Conservation (phyloP, 2,329 filamentous ascomycete genomes). For the Venturia oleaginea region DNA sequence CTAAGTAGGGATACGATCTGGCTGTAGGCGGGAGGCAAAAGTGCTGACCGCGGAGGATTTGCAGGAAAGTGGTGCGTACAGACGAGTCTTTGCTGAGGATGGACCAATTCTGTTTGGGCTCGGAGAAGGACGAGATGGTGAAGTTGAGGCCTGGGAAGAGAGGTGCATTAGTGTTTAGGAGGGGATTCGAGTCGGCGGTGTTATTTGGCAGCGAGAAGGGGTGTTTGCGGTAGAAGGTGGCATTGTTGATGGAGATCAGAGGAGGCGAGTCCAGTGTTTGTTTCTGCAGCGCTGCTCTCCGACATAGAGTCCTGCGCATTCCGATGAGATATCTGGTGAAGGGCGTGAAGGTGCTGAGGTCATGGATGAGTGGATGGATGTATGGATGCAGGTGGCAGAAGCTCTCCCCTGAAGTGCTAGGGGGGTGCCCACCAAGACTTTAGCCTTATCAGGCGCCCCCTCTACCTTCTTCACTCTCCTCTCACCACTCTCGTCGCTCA, state of each 20-base stretch:
- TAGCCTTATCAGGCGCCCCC: not conserved
- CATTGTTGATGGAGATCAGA: constrained; percentile 60
- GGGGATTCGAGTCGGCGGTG: constrained; percentile 28
- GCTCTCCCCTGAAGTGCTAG: not conserved
- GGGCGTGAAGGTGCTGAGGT: not conserved
- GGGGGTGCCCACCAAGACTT: not conserved
- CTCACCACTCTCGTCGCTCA: not conserved
- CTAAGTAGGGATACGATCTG: constrained; percentile 70
- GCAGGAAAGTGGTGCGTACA: constrained; percentile 74
- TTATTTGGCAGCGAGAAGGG: constrained; percentile 34
- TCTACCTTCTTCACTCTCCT: not conserved
- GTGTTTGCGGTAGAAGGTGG: constrained; percentile 73
- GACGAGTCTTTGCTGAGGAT: constrained; percentile 70
- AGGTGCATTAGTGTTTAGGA: constrained; percentile 52
- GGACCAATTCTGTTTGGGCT: constrained; percentile 60
- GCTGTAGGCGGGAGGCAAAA: constrained; percentile 67
- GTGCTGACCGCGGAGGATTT: constrained; percentile 66
- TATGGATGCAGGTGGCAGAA: too few relatives aligned
- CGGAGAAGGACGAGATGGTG: constrained; percentile 50
- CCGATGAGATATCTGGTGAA: not conserved
- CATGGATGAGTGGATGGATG: not conserved
- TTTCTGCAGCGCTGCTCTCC: not conserved
- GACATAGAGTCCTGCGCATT: constrained; percentile 8
- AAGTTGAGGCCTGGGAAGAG: constrained; percentile 67
- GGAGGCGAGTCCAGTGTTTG: constrained; percentile 1